These are phyloP conservation scores for Phalaenopsis hybrid DNA, from an alignment of 116 monocot genomes.

Conservation along the genomic window DNA sequence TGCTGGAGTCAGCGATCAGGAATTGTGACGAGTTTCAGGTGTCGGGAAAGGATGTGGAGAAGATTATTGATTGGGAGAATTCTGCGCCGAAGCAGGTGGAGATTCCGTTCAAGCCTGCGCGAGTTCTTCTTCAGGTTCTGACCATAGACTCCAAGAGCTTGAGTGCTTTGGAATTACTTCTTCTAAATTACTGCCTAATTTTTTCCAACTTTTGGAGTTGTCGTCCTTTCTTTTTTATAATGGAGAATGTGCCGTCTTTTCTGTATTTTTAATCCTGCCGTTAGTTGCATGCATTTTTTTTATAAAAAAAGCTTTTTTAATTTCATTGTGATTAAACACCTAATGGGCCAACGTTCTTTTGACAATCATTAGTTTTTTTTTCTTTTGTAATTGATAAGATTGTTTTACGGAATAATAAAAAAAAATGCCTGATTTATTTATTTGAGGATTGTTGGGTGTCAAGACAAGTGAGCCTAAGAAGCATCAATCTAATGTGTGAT, in stretches of 20 bases:
- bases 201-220: background rate
- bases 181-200: background rate
- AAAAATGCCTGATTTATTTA: background rate
- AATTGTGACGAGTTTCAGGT: conserved; percentile 69
- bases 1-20: conserved; percentile 60
- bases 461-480: too few species aligned
- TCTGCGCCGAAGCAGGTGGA: conserved; percentile 56
- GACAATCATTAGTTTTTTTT: background rate
- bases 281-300: too few species aligned
- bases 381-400: background rate
- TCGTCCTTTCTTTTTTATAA: background rate
- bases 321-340: background rate
- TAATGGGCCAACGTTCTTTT: background rate
- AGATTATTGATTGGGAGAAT: conserved; percentile 61
- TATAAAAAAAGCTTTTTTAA: background rate
- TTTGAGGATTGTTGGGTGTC: too few species aligned
- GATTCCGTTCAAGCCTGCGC: conserved; percentile 69
- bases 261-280: background rate
- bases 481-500: too few species aligned
- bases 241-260: background rate
- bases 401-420: background rate
- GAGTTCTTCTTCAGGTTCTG: conserved; percentile 64
- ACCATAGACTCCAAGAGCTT: background rate
- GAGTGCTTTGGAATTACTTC: background rate
- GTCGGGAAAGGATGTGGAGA: conserved; percentile 54